Evolutionary conservation across 2,329 filamentous ascomycete species (phyloP).

Genomic region (Orbilia javanica): DNA sequence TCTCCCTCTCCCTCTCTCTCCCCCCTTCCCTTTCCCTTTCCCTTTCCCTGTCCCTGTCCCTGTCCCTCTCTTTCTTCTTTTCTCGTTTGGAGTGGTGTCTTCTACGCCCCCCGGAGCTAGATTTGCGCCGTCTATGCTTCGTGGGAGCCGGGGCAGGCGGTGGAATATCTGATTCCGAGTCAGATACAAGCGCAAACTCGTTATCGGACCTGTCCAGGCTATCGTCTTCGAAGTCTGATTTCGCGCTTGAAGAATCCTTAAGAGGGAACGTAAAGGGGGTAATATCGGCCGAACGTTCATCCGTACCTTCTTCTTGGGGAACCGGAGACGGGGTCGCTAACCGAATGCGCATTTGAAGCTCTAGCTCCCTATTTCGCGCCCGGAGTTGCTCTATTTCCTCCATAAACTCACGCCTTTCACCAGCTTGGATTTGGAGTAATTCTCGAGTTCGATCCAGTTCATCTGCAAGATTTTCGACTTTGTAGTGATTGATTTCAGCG

Average conservation of each 20-base stretch:
- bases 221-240: slow-evolving; percentile 55
- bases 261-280: slow-evolving; percentile 42
- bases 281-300: slow-evolving; percentile 31
- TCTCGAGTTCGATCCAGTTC: slow-evolving; percentile 55
- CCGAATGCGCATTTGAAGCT: slow-evolving; percentile 52
- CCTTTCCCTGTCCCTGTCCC: slow-evolving; percentile 46
- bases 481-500: slow-evolving; percentile 55
- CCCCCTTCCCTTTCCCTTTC: slow-evolving; percentile 25
- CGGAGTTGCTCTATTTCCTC: slow-evolving; percentile 52
- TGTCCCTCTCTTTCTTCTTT: slow-evolving; percentile 26
- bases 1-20: slow-evolving; percentile 39
- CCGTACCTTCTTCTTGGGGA: slow-evolving; percentile 36
- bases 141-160: slow-evolving; percentile 31
- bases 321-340: slow-evolving; percentile 47
- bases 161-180: slow-evolving; percentile 49
- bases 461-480: slow-evolving; percentile 55
- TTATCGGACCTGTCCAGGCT: slow-evolving; percentile 42
- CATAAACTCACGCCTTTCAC: slow-evolving; percentile 56
- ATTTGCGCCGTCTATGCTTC: slow-evolving; percentile 55
- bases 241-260: slow-evolving; percentile 53
- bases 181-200: slow-evolving; percentile 46
- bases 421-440: slow-evolving; percentile 50
- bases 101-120: slow-evolving; percentile 45
- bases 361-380: slow-evolving; percentile 49
- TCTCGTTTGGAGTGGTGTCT: slow-evolving; percentile 49